phyloP scores from a whole-genome alignment of 148 eudicot species.

The Cornus florida region DNA sequence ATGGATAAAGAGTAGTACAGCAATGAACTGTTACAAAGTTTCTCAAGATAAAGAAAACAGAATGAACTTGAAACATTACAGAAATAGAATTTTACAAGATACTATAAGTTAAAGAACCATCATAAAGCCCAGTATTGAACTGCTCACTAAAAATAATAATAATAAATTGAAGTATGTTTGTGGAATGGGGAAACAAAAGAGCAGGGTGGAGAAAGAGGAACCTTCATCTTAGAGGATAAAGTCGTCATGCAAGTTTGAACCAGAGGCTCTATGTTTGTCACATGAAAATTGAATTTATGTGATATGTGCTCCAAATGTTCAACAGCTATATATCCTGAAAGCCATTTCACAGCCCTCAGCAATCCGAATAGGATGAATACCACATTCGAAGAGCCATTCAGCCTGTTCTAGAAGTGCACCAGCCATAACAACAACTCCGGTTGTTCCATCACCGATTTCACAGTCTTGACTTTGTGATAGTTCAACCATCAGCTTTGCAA shows the following conservation, averaged over 20 bases:
- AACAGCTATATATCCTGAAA: constrained; percentile 63
- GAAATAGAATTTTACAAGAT: too few species aligned
- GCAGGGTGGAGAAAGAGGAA: neutral
- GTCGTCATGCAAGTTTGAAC: constrained; percentile 97
- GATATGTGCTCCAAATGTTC: constrained; percentile 77
- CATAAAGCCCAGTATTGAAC: too few species aligned
- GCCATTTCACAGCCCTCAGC: constrained; percentile 96
- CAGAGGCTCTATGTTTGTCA: constrained; percentile 58
- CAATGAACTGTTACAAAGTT: too few species aligned
- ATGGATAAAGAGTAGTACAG: too few species aligned
- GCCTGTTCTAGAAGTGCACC: constrained; percentile 92
- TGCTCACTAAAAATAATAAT: too few species aligned
- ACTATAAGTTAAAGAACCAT: too few species aligned
- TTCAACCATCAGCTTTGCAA: constrained; percentile 96
- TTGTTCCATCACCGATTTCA: constrained; percentile 98
- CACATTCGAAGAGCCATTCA: constrained; percentile 79
- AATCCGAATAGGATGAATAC: constrained; percentile 91
- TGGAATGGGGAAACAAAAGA: neutral
- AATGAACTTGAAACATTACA: too few species aligned
- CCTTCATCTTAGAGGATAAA: constrained; percentile 88
- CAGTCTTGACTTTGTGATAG: constrained; percentile 93
- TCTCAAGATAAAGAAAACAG: too few species aligned
- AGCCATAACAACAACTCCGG: constrained; percentile 97
- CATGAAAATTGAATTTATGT: constrained; percentile 71
- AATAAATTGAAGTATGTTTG: neutral